Evolutionary conservation across 2,329 filamentous ascomycete species (phyloP), one percentile per base, ranked within the genome.

Genomic region (Rhynchosporium secalis): DNA sequence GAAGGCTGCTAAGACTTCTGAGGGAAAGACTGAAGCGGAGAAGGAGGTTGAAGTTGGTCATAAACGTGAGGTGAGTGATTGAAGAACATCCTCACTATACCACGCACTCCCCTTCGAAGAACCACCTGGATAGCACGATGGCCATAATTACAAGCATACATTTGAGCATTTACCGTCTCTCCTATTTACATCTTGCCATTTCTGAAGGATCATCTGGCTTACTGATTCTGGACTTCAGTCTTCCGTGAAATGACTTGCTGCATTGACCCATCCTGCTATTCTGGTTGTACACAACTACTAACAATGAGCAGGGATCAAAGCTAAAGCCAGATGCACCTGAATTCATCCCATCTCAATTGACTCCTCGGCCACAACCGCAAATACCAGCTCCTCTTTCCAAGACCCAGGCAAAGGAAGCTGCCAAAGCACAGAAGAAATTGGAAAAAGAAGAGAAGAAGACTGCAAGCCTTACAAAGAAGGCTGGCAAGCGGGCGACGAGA

Each of bases 311-410:
- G 68, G 67, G 65, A 20, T 73, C 71, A 12, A 74, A 65, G 46
- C 61, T 73, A 60, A 78, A 77, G 64, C 72, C 76, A 7, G 75
- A 78, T 58, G 75, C 76, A n/a, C 75, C 76, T 15, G 76, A 75
- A 60, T 78, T 78, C 63, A 63, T 78, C 48, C 76, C 76, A 26
- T 49, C 57, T 55, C 49, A 43, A 38, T 47, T 62, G 7, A 65
- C 62, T 15, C 20, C 45, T 15, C 55, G 48, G 31, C 28, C 33
- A 7, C 51, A 41, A 36, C 33, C n/a, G 13, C 51, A 28, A 9
- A n/a, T 40, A 38, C 41, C 62, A 48, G 49, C 58, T 36, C 48
- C 64, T n/a, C 26, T 43, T 12, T 40, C 33, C 29, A 68, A 66
- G 43, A 46, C 60, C 26, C 43, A 10, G 12, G 15, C 60, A 28